Percentiles rank a stretch among this genome's conserved stretches.
These are phyloP conservation scores for Striga asiatica DNA, from an alignment of 257 asterid genomes.

Conservation along the genomic window DNA sequence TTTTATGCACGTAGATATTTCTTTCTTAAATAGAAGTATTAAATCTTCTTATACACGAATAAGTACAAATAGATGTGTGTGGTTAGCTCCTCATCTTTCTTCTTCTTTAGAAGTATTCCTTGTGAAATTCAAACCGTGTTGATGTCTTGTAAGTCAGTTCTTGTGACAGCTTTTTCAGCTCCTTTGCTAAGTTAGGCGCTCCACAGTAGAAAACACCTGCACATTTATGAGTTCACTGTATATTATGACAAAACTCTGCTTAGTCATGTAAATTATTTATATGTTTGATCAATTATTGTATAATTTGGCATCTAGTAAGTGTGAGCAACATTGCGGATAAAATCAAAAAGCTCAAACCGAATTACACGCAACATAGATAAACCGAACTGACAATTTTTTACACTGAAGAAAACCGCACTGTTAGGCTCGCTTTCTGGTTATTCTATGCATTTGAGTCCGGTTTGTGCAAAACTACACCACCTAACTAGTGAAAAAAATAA, in stretches of 20 bases:
- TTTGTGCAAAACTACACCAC: too few species aligned
- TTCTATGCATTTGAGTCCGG: too few species aligned
- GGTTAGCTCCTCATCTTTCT: constrained; percentile 4
- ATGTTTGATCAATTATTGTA: not conserved
- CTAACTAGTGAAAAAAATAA: too few species aligned
- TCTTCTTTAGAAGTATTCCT: constrained; percentile 60
- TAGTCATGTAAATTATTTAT: too few species aligned
- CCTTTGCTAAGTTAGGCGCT: constrained; percentile 69
- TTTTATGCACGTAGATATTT: constrained; percentile 25
- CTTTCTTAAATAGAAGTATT: constrained; percentile 9
- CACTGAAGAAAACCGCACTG: too few species aligned
- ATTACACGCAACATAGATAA: too few species aligned
- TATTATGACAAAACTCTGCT: too few species aligned
- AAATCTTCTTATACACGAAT: constrained; percentile 20
- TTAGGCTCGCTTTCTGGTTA: too few species aligned
- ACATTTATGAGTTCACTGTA: not conserved
- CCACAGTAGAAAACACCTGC: constrained; percentile 85
- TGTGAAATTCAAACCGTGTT: constrained; percentile 72
- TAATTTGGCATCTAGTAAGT: not conserved
- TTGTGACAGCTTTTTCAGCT: constrained; percentile 56
- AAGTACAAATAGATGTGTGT: constrained; percentile 17
- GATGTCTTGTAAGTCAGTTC: constrained; percentile 65
- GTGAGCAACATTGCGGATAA: too few species aligned
- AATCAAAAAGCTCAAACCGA: too few species aligned
- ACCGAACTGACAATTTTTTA: too few species aligned